phyloP scores from a whole-genome alignment of 192 early-diverging fungal genomes.

The Glomus cerebriforme region DNA sequence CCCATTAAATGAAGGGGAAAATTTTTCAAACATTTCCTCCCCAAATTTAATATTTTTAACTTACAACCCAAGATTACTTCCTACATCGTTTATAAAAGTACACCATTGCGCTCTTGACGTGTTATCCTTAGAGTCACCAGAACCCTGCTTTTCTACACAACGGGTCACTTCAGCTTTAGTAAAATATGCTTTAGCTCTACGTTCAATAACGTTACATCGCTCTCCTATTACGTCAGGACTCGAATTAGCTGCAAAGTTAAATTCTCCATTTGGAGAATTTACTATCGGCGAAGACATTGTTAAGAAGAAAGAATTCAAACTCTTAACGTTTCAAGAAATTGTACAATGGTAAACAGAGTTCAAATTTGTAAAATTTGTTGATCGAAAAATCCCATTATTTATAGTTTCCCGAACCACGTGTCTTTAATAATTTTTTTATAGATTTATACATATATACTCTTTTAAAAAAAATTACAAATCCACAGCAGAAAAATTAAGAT shows the following conservation, averaged over 20 bases:
- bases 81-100: conserved; percentile 55
- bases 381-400: no score
- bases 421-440: no score
- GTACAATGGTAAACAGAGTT: no score
- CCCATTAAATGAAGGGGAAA: background rate
- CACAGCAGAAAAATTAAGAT: no score
- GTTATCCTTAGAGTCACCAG: conserved; percentile 12
- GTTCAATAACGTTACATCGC: background rate
- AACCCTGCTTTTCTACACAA: background rate
- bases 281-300: background rate
- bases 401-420: no score
- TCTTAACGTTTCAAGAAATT: no score
- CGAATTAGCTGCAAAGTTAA: background rate
- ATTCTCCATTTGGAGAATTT: background rate
- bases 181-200: background rate
- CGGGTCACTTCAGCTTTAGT: background rate
- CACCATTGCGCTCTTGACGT: conserved; percentile 43
- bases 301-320: no score
- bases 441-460: no score
- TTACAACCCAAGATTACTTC: conserved; percentile 62
- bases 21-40: background rate
- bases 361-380: no score
- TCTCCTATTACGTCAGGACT: conserved; percentile 8
- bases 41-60: conserved; percentile 7
- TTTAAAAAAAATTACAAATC: no score